Conservation (phyloP, 345 rosid genomes). For the Diplotaxis tenuifolia region DNA sequence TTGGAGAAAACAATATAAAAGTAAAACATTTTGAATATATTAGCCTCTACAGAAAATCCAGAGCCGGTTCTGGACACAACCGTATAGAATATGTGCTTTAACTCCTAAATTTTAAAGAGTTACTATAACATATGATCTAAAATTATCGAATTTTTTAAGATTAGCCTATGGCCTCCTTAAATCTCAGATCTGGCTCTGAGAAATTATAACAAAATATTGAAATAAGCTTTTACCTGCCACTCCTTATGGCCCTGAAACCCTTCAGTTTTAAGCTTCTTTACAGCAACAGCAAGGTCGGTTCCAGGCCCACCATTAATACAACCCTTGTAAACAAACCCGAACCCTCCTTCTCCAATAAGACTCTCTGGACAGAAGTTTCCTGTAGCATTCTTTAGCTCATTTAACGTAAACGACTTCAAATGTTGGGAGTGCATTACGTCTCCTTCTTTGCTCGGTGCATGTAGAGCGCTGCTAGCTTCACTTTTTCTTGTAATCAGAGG, state of each 20-base stretch:
- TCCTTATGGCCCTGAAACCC: conserved; percentile 86
- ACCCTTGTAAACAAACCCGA: conserved; percentile 80
- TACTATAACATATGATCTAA: too few relatives aligned
- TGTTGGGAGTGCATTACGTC: conserved; percentile 49
- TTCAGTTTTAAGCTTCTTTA: conserved; percentile 69
- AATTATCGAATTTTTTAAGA: neutral
- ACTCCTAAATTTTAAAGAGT: too few relatives aligned
- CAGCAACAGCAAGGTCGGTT: conserved; percentile 55
- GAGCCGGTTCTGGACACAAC: neutral
- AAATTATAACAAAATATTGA: neutral
- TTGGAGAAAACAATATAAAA: neutral
- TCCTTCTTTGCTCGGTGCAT: conserved; percentile 44
- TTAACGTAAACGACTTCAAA: conserved; percentile 53
- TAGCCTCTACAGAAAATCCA: neutral
- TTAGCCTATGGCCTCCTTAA: neutral
- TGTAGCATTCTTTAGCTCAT: conserved; percentile 62
- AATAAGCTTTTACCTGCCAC: conserved; percentile 69
- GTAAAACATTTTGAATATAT: neutral
- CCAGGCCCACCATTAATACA: conserved; percentile 62
- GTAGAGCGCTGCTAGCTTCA: conserved; percentile 28
- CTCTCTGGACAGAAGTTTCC: conserved; percentile 58
- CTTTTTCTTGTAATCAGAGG: conserved; percentile 16
- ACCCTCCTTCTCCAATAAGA: conserved; percentile 90
- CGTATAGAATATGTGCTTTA: too few relatives aligned
- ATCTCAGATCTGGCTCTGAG: neutral